These are phyloP conservation scores for Mortierella antarctica DNA, from an alignment of 192 early-diverging fungal species.

Conservation along the genomic window DNA sequence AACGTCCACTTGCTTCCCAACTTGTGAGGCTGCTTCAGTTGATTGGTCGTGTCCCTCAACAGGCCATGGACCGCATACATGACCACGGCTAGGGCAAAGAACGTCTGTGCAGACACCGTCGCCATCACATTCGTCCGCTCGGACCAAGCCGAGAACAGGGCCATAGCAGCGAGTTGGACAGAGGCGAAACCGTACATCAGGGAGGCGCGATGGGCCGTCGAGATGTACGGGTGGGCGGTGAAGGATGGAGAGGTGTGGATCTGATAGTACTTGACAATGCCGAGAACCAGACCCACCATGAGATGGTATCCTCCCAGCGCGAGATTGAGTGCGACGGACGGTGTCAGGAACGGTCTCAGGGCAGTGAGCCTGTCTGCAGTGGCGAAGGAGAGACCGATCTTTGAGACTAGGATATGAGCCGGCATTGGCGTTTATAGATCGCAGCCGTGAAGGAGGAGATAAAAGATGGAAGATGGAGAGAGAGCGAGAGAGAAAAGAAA, in stretches of 20 bases:
- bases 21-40: conserved; percentile 30
- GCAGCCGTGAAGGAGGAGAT: no score
- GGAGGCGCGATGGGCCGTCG: conserved; percentile 37
- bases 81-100: conserved; percentile 27
- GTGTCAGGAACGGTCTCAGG: conserved; percentile 21
- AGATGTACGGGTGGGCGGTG: conserved; percentile 48
- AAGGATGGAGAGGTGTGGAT: conserved; percentile 32
- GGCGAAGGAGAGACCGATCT: conserved; percentile 9
- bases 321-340: conserved; percentile 37
- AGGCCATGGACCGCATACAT: conserved; percentile 38
- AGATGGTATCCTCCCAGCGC: conserved; percentile 30
- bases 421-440: not conserved
- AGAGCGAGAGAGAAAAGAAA: no score
- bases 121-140: conserved; percentile 16
- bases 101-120: conserved; percentile 17
- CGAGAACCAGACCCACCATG: conserved; percentile 38
- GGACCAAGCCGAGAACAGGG: conserved; percentile 20
- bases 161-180: conserved; percentile 19
- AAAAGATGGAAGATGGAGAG: no score
- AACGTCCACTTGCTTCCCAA: conserved; percentile 17
- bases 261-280: conserved; percentile 37
- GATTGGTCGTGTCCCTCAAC: conserved; percentile 36
- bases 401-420: conserved; percentile 11
- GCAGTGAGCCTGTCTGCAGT: not conserved
- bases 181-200: conserved; percentile 53